These are phyloP conservation scores for Apostasia ramifera DNA, from an alignment of 106 monocot genomes.

Conservation along the genomic window DNA sequence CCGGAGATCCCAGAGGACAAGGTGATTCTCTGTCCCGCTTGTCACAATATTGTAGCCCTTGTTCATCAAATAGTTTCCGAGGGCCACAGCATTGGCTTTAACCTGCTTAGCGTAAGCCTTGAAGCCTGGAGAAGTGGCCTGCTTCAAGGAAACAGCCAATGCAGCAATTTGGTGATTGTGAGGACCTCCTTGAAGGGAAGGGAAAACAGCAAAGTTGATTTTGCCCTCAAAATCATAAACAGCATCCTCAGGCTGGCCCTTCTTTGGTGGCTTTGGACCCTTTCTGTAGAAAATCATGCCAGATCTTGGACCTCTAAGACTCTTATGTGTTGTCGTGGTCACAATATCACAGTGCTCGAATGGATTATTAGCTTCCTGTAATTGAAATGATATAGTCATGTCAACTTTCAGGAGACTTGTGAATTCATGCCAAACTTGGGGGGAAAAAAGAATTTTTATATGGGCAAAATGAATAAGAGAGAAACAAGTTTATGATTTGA, in stretches of 20 bases:
- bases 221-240: conserved; percentile 68
- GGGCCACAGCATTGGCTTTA: conserved; percentile 46
- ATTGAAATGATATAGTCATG: neutral
- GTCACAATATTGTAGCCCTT: conserved; percentile 74
- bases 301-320: conserved; percentile 63
- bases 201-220: conserved; percentile 71
- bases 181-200: conserved; percentile 77
- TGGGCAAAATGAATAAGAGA: too few relatives aligned
- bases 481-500: too few relatives aligned
- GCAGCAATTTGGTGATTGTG: conserved; percentile 81
- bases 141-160: conserved; percentile 62
- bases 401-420: neutral
- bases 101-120: conserved; percentile 70
- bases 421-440: too few relatives aligned
- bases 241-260: conserved; percentile 66
- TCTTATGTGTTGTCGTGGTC: conserved; percentile 81
- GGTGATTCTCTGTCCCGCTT: conserved; percentile 75
- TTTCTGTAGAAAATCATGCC: conserved; percentile 90
- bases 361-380: conserved; percentile 60
- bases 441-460: neutral
- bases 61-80: conserved; percentile 44
- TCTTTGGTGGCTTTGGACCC: conserved; percentile 72
- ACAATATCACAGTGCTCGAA: conserved; percentile 78
- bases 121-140: conserved; percentile 47
- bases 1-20: conserved; percentile 76